Conservation (phyloP, 2,329 filamentous ascomycete species). For the Epichloe sp. region DNA sequence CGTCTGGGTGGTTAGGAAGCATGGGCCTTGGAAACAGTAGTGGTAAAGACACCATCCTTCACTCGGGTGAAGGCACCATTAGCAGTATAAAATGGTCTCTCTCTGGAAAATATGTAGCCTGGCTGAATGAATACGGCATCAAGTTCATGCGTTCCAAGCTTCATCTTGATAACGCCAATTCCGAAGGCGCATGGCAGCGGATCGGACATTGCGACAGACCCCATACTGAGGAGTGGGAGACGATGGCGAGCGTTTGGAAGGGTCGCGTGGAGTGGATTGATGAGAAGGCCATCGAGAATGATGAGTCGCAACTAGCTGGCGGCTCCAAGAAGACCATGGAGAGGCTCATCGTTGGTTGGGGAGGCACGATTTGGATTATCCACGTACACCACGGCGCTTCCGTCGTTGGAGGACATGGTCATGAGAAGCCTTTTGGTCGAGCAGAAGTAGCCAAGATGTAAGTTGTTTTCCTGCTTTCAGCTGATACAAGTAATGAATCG, state of each 20-base stretch:
- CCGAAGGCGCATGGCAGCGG: conserved; percentile 83
- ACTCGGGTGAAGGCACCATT: conserved; percentile 85
- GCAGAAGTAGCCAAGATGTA: conserved; percentile 89
- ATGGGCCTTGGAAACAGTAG: conserved; percentile 68
- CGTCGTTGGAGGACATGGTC: conserved; percentile 50
- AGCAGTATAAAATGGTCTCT: conserved; percentile 90
- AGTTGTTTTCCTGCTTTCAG: conserved; percentile 24
- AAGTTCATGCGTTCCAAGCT: conserved; percentile 93
- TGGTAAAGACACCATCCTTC: conserved; percentile 75
- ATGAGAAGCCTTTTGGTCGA: conserved; percentile 60
- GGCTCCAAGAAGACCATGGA: conserved; percentile 34
- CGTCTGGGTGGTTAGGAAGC: conserved; percentile 81
- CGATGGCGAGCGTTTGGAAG: conserved; percentile 95
- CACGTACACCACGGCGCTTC: conserved; percentile 70
- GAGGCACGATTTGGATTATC: conserved; percentile 89
- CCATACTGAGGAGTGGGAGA: conserved; percentile 77
- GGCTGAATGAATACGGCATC: conserved; percentile 94
- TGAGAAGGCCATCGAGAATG: conserved; percentile 61
- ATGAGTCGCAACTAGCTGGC: conserved; percentile 32
- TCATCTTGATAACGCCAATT: conserved; percentile 61
- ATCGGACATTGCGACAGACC: conserved; percentile 87
- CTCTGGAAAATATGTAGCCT: conserved; percentile 82
- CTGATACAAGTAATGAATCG: neutral
- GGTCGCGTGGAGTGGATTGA: conserved; percentile 88
- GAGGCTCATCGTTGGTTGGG: conserved; percentile 87